These are phyloP conservation scores for Aspergillus quadrilineatus DNA, from an alignment of 2,329 filamentous ascomycete species.

Conservation along the genomic window DNA sequence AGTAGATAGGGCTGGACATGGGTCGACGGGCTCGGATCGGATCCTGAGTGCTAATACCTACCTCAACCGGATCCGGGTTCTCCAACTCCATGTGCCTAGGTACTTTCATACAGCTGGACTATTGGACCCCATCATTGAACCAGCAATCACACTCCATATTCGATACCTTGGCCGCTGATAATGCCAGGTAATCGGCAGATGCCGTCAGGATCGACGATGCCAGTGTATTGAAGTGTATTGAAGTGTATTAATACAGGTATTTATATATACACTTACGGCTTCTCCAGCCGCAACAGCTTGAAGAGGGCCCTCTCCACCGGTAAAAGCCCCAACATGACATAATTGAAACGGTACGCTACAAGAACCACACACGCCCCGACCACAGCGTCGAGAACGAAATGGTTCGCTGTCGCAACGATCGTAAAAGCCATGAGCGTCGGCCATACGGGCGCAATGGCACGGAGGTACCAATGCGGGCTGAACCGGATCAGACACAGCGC, in stretches of 20 bases:
- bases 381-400: conserved; percentile 66
- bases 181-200: neutral
- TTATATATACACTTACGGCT: conserved; percentile 17
- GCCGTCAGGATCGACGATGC: neutral
- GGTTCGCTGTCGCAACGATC: conserved; percentile 67
- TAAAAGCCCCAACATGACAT: conserved; percentile 24
- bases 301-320: conserved; percentile 24
- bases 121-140: neutral
- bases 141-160: neutral
- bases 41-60: neutral
- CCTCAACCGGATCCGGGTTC: neutral
- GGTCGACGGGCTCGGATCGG: neutral
- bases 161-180: neutral
- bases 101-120: neutral
- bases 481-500: conserved; percentile 35
- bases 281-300: conserved; percentile 23
- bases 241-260: neutral
- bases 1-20: neutral
- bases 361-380: conserved; percentile 52
- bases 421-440: conserved; percentile 50
- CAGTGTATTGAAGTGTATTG: no score
- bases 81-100: neutral
- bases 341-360: conserved; percentile 23
- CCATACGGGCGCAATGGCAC: conserved; percentile 44
- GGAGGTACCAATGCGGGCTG: conserved; percentile 42